Conservation (phyloP, 164 flowering plant genomes). For the Nymphaea thermarum region DNA sequence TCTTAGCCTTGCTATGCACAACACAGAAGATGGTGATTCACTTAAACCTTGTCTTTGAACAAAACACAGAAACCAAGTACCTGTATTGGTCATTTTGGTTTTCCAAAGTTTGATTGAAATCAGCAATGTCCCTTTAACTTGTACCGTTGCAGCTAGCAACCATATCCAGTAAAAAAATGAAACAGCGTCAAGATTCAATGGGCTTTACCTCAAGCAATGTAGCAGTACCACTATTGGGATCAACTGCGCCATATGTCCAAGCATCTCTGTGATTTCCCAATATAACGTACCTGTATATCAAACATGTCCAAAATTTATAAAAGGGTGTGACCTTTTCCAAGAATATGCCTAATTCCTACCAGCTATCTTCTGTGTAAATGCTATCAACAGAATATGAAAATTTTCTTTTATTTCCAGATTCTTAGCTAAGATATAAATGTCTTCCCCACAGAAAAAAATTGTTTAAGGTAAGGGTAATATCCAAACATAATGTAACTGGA, state of each 20-base stretch:
- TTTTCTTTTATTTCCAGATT: neutral
- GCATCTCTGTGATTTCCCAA: constrained; percentile 85
- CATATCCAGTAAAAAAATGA: too few species aligned
- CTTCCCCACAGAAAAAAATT: neutral
- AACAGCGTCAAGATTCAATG: neutral
- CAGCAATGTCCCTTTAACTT: too few species aligned
- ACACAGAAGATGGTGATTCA: too few species aligned
- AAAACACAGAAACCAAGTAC: too few species aligned
- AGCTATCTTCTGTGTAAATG: neutral
- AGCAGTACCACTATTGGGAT: constrained; percentile 85
- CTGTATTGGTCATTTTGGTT: too few species aligned
- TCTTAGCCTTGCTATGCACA: too few species aligned
- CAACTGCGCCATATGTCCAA: constrained; percentile 79
- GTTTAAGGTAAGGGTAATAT: too few species aligned
- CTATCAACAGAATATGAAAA: neutral
- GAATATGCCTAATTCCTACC: neutral
- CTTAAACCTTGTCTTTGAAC: too few species aligned
- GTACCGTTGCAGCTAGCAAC: too few species aligned
- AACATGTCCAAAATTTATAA: neutral
- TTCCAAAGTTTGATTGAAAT: too few species aligned
- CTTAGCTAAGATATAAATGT: too few species aligned
- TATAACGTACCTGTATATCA: constrained; percentile 37
- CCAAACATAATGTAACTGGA: neutral
- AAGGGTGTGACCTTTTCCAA: neutral
- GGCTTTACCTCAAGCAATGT: constrained; percentile 44